phyloP scores from a whole-genome alignment of 192 early-diverging fungal genomes.

The Martensiomyces pterosporus region DNA sequence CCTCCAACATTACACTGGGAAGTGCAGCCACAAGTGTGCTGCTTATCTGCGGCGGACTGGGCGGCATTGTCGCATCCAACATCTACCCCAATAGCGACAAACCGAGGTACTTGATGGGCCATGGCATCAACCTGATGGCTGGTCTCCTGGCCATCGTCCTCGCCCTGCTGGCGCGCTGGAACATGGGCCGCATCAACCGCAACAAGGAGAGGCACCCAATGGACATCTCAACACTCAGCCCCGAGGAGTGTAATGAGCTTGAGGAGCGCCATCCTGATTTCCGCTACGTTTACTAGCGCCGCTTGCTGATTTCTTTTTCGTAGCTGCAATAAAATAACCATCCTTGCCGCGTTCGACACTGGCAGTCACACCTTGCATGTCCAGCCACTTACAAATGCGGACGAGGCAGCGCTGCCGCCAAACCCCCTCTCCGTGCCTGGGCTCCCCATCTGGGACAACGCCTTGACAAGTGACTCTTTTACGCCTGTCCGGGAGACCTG shows the following conservation, averaged over 20 bases:
- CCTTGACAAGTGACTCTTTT: too few species aligned
- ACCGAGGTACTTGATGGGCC: neutral
- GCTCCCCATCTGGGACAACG: too few species aligned
- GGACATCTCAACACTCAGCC: neutral
- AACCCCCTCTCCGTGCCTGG: too few species aligned
- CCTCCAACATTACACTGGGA: neutral
- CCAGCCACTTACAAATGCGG: too few species aligned
- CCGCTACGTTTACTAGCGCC: neutral
- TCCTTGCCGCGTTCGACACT: too few species aligned
- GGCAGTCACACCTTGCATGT: too few species aligned
- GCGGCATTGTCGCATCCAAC: neutral
- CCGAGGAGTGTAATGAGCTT: neutral
- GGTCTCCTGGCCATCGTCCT: neutral
- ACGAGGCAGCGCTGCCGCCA: too few species aligned
- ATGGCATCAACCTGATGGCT: neutral
- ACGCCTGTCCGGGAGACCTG: too few species aligned
- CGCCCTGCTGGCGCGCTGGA: neutral
- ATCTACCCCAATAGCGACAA: neutral
- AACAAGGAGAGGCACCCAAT: neutral
- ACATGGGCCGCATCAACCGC: neutral
- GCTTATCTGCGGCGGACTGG: neutral
- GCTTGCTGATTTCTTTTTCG: too few species aligned
- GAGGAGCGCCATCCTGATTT: neutral
- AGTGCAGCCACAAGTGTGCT: neutral
- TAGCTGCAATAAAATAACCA: too few species aligned